A percentile compares a stretch with the other conserved stretches of the same genome.
Conservation (phyloP, 2,329 filamentous ascomycete genomes). For the Fusarium drepaniforme region DNA sequence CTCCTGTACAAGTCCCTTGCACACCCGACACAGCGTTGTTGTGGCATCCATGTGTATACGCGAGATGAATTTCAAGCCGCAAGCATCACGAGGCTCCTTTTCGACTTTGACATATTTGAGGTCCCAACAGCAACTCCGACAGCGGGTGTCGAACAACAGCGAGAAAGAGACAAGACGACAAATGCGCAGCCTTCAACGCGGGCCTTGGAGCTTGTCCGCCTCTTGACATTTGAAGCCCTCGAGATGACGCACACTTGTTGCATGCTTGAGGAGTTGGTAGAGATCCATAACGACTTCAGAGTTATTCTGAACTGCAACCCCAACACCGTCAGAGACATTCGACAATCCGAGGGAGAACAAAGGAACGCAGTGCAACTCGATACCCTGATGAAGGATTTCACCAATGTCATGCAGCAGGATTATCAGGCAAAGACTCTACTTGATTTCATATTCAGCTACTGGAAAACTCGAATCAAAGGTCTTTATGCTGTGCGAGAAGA, state of each 20-base stretch:
- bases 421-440: not conserved
- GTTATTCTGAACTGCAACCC: not conserved
- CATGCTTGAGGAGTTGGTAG: not conserved
- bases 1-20: not conserved
- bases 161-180: not conserved
- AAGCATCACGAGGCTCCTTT: not conserved
- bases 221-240: conserved; percentile 3
- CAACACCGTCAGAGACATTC: not conserved
- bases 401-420: not conserved
- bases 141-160: too few relatives aligned
- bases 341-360: not conserved
- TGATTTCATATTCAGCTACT: not conserved
- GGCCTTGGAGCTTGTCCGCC: not conserved
- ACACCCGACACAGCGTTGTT: rapidly evolving
- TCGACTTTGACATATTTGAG: not conserved
- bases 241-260: not conserved
- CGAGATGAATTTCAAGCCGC: rapidly evolving
- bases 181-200: not conserved
- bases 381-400: not conserved
- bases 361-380: not conserved
- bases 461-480: not conserved
- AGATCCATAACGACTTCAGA: not conserved
- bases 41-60: rapidly evolving
- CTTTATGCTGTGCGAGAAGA: not conserved
- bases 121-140: not conserved